Percentiles rank a stretch among this genome's conserved stretches.
Evolutionary conservation across 75 land plant species (phyloP).

Genomic region (Gnetum montanum): DNA sequence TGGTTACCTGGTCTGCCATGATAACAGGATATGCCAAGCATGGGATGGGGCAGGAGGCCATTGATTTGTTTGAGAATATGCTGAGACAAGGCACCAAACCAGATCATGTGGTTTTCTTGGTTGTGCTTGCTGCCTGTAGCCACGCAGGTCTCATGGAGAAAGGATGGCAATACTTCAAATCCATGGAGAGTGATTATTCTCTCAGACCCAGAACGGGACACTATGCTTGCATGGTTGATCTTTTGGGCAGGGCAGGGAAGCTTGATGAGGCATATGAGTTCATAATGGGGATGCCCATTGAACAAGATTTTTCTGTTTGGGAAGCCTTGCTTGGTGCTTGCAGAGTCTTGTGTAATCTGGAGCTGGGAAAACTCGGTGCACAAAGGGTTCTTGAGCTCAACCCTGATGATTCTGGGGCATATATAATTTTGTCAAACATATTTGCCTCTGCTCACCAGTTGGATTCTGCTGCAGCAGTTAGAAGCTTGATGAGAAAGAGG

Average conservation of each 20-base stretch:
- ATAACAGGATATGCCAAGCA: conserved; percentile 12
- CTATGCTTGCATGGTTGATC: conserved; percentile 12
- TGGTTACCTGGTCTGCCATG: conserved; percentile 10
- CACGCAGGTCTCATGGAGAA: background rate
- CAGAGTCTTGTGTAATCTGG: conserved; percentile 5
- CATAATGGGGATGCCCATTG: conserved; percentile 14
- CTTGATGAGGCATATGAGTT: conserved; percentile 17
- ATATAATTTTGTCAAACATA: conserved; percentile 9
- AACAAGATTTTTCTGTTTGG: conserved; percentile 10
- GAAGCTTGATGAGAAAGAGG: conserved; percentile 3
- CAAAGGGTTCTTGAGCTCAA: conserved; percentile 4
- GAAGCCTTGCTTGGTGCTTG: conserved; percentile 16
- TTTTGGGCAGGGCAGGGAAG: conserved; percentile 9
- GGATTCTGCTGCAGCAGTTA: conserved; percentile 3
- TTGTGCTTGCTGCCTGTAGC: conserved; percentile 12
- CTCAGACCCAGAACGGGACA: conserved; percentile 3
- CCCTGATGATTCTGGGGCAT: conserved; percentile 7
- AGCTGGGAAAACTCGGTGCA: conserved; percentile 19
- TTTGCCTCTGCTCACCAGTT: conserved; percentile 9
- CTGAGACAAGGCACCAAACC: conserved; percentile 2
- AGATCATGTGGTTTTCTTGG: conserved; percentile 5
- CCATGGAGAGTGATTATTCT: background rate
- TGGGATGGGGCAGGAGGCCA: conserved; percentile 4
- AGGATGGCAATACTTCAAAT: background rate
- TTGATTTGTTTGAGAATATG: conserved; percentile 11